These are phyloP conservation scores for Drechslerella dactyloides DNA, from an alignment of 2,329 filamentous ascomycete species.

Conservation along the genomic window DNA sequence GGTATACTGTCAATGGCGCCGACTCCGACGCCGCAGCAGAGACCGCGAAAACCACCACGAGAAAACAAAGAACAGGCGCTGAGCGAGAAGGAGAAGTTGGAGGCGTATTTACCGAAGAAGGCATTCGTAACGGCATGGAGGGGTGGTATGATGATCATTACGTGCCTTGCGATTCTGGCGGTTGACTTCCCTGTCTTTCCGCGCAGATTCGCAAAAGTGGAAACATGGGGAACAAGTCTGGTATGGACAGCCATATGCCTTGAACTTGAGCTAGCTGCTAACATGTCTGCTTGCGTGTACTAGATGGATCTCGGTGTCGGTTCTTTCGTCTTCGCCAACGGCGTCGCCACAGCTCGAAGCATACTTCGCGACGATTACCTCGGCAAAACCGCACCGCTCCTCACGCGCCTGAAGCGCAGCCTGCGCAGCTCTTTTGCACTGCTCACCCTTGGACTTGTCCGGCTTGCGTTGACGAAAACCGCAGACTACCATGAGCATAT, in stretches of 20 bases:
- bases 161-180: slow-evolving; percentile 89
- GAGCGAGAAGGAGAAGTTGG: slow-evolving; percentile 51
- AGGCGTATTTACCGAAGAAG: slow-evolving; percentile 74
- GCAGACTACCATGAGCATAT: slow-evolving; percentile 92
- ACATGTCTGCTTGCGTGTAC: not conserved
- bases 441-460: slow-evolving; percentile 76
- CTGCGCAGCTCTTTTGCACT: slow-evolving; percentile 83
- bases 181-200: slow-evolving; percentile 95
- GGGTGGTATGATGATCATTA: slow-evolving; percentile 87
- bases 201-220: slow-evolving; percentile 92
- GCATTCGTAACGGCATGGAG: slow-evolving; percentile 93
- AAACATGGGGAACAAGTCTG: slow-evolving; percentile 98
- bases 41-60: slow-evolving; percentile 58
- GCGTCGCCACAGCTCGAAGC: slow-evolving; percentile 84
- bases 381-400: slow-evolving; percentile 57
- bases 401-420: slow-evolving; percentile 69
- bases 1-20: slow-evolving; percentile 66
- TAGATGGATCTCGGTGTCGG: slow-evolving; percentile 94
- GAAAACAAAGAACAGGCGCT: slow-evolving; percentile 37
- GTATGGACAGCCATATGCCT: slow-evolving; percentile 10
- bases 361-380: slow-evolving; percentile 68
- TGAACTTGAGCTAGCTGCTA: not conserved
- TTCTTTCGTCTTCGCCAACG: slow-evolving; percentile 94
- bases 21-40: slow-evolving; percentile 60
- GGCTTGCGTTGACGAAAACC: slow-evolving; percentile 87